Evolutionary conservation across 139 green algal species (phyloP).

Genomic region (Pycnococcus provasolii): DNA sequence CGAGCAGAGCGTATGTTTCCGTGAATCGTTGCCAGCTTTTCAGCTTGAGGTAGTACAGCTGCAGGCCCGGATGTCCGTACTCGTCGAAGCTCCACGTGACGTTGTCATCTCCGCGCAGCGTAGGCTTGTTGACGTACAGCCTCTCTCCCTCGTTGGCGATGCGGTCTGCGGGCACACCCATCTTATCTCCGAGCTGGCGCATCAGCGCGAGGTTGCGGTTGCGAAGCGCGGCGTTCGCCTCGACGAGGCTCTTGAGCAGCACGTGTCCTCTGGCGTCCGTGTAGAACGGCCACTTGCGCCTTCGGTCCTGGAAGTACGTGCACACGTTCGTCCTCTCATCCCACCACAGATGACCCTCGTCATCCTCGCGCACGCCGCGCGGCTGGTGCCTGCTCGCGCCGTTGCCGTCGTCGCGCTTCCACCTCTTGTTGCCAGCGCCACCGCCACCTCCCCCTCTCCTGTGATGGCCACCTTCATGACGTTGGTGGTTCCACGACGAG

Average conservation of each 20-base stretch:
- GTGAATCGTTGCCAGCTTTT: constrained; percentile 15
- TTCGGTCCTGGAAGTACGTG: constrained; percentile 15
- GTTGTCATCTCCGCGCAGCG: constrained; percentile 3
- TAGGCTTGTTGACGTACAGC: constrained; percentile 16
- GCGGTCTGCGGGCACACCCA: neutral
- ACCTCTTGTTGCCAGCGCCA: too few species aligned
- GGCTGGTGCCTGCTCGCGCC: too few species aligned
- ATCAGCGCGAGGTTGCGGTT: too few species aligned
- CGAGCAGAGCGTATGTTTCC: constrained; percentile 7
- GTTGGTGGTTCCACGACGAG: too few species aligned
- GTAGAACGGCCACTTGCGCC: constrained; percentile 11
- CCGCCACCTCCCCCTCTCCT: too few species aligned
- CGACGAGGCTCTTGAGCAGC: constrained; percentile 2
- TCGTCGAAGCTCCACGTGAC: constrained; percentile 15
- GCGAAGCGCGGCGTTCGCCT: too few species aligned
- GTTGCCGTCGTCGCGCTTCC: too few species aligned
- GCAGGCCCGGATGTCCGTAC: constrained; percentile 11
- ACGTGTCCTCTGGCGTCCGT: neutral
- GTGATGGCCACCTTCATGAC: too few species aligned
- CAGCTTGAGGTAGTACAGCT: constrained; percentile 3
- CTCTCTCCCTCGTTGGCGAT: neutral
- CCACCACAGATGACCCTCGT: too few species aligned
- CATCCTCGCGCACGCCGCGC: too few species aligned
- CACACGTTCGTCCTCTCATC: too few species aligned
- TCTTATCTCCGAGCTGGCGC: too few species aligned